Base-by-base conservation (phyloP, 2,329 filamentous ascomycete species). In the Fusarium subglutinans region DNA sequence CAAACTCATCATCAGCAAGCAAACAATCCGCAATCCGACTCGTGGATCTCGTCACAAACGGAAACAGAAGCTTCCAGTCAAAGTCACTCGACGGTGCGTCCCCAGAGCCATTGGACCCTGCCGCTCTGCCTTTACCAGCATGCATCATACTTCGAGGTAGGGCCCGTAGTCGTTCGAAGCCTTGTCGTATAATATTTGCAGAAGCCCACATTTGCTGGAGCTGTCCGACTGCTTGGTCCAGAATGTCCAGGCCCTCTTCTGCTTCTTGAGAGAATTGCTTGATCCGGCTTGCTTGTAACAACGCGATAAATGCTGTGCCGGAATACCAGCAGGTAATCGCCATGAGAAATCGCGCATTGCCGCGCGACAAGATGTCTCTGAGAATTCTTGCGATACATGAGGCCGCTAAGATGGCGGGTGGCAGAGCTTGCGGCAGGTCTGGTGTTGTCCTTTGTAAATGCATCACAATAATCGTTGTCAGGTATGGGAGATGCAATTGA, bases 261-360 rank as follows among this genome's bases (percentile, higher is more conserved):
- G 74, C 74, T 60, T 76, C 74, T 41, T 75, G 59, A 0, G 69
- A 59, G 17, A 76, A 69, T 9, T 76, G 74, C 2, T 63, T 53
- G 22, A 76, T 76, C 3, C 74, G 60, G 17, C 61, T 74, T 5
- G 83, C 83, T 50, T 85, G 83, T 1, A 85, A 67, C 1, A 86
- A 73, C 0, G 84, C 81, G 20, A 85, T 80, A 30, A 85, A 82
- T 1, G 84, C 83, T 2, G 82, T 83, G 0, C 81, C 81, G n/a
- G 79, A 78, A 53, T 86, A 84, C 84, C 84, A 86, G 43, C 83
- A 83, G 1, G 82, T 82, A 14, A 85, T 85, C 3, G 82, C 82
- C 79, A 83, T 84, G 2, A 86, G 78, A 48, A 84, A 86, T 2
- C 83, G 74, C 1, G 81, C 79, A 37, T 82, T 79, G 0, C 84